phyloP scores from a whole-genome alignment of 306 rosid genomes.

The Echinosophora koreensis region DNA sequence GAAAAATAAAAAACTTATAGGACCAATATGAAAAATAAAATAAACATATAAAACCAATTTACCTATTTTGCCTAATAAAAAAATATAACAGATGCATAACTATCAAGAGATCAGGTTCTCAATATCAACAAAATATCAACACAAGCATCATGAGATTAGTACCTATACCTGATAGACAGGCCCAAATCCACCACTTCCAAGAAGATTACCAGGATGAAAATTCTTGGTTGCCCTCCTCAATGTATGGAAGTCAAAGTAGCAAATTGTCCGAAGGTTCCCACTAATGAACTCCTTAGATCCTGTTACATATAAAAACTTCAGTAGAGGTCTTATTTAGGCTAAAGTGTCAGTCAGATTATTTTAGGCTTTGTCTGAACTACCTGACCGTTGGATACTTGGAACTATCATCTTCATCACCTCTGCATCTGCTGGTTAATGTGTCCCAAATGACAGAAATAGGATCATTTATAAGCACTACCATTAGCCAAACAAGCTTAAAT shows the following conservation, averaged over 20 bases:
- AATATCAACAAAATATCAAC: not conserved
- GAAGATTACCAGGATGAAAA: slow-evolving; percentile 70
- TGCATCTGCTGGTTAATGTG: slow-evolving; percentile 45
- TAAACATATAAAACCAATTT: too few species aligned
- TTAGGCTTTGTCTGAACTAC: slow-evolving; percentile 46
- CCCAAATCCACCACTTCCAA: slow-evolving; percentile 97
- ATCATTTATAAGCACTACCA: slow-evolving; percentile 40
- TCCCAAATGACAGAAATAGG: slow-evolving; percentile 50
- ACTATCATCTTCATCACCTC: slow-evolving; percentile 53
- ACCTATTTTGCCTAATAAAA: too few species aligned
- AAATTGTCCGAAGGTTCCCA: slow-evolving; percentile 70
- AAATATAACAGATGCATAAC: not conserved
- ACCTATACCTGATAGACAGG: slow-evolving; percentile 86
- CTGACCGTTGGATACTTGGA: slow-evolving; percentile 54
- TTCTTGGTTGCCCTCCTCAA: slow-evolving; percentile 81
- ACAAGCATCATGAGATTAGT: slow-evolving; percentile 35
- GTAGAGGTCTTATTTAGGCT: not conserved
- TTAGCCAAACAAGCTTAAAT: slow-evolving; percentile 48
- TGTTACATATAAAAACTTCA: slow-evolving; percentile 44
- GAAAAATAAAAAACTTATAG: too few species aligned
- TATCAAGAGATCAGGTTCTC: not conserved
- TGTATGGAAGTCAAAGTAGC: slow-evolving; percentile 65
- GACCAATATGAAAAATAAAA: too few species aligned
- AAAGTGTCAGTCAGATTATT: not conserved
- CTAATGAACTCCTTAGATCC: slow-evolving; percentile 65